Evolutionary conservation across 306 rosid species (phyloP).

Genomic region (Biancaea sappan): DNA sequence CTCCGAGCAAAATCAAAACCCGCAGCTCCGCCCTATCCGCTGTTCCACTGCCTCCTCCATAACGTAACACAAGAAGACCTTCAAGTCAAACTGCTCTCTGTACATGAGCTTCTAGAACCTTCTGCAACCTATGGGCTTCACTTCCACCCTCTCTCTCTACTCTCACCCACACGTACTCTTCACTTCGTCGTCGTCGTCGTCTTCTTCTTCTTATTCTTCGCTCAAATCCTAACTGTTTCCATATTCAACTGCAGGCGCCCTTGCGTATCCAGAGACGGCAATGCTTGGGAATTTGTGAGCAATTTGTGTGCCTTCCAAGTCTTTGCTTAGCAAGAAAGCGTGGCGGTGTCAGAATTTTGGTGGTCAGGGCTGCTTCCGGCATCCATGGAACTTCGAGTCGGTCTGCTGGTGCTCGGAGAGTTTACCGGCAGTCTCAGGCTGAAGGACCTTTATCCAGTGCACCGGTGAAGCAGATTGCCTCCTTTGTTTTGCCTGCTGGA

Average conservation of each 20-base stretch:
- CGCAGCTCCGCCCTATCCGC: background rate
- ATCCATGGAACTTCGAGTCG: slow-evolving; percentile 54
- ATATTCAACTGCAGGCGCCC: slow-evolving; percentile 40
- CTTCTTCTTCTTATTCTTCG: background rate
- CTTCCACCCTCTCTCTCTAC: slow-evolving; percentile 63
- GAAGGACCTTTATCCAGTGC: slow-evolving; percentile 49
- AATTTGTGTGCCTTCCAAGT: slow-evolving; percentile 36
- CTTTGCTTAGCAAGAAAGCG: background rate
- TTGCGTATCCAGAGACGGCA: slow-evolving; percentile 40
- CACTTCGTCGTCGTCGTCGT: background rate
- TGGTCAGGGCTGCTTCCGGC: slow-evolving; percentile 54
- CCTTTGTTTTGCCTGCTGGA: slow-evolving; percentile 66
- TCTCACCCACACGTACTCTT: slow-evolving; percentile 55
- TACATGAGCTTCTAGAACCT: slow-evolving; percentile 17
- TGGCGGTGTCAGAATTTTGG: slow-evolving; percentile 44
- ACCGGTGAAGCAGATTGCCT: slow-evolving; percentile 66
- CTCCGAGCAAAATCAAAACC: background rate
- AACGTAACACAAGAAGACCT: background rate
- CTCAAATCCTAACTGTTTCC: slow-evolving; percentile 27
- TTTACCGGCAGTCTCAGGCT: slow-evolving; percentile 71
- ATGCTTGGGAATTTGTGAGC: slow-evolving; percentile 20
- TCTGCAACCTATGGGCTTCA: slow-evolving; percentile 49
- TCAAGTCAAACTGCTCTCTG: background rate
- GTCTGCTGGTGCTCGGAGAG: slow-evolving; percentile 57
- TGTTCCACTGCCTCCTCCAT: background rate